A percentile compares a stretch with the other conserved stretches of the same genome.
Conservation (phyloP, 2,329 filamentous ascomycete species). For the Exophiala sp. region DNA sequence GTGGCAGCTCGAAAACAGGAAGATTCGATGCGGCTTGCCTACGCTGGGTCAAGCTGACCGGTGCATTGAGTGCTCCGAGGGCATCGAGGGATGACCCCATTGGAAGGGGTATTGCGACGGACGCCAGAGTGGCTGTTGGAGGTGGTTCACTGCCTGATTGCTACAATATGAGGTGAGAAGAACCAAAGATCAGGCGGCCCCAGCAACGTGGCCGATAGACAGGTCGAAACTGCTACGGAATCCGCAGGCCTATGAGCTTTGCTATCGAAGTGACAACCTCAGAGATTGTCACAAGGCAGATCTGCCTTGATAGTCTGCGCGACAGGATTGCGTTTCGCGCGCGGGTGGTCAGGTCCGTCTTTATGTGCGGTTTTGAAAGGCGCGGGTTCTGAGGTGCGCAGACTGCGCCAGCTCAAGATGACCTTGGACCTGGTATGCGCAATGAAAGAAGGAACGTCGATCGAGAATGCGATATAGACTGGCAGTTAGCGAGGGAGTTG, state of each 20-base stretch:
- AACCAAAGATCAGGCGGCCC: neutral
- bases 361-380: neutral
- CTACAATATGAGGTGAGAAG: slow-evolving; percentile 2
- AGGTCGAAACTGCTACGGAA: neutral
- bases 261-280: neutral
- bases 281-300: neutral
- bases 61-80: slow-evolving; percentile 55
- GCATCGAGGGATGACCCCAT: slow-evolving; percentile 58
- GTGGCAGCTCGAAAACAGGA: slow-evolving; percentile 63
- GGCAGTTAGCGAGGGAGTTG: slow-evolving; percentile 1
- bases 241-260: neutral
- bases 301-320: neutral
- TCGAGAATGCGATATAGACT: slow-evolving; percentile 2
- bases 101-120: slow-evolving; percentile 54
- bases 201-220: neutral
- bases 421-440: neutral
- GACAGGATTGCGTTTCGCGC: neutral
- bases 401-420: neutral
- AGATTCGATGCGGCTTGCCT: slow-evolving; percentile 64
- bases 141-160: slow-evolving; percentile 28
- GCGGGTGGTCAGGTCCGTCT: neutral
- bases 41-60: slow-evolving; percentile 63
- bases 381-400: neutral
- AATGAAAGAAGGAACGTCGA: neutral
- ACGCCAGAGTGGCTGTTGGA: slow-evolving; percentile 53